Evolutionary conservation across 441 rosid species (phyloP).

Genomic region (Geranium incanum): DNA sequence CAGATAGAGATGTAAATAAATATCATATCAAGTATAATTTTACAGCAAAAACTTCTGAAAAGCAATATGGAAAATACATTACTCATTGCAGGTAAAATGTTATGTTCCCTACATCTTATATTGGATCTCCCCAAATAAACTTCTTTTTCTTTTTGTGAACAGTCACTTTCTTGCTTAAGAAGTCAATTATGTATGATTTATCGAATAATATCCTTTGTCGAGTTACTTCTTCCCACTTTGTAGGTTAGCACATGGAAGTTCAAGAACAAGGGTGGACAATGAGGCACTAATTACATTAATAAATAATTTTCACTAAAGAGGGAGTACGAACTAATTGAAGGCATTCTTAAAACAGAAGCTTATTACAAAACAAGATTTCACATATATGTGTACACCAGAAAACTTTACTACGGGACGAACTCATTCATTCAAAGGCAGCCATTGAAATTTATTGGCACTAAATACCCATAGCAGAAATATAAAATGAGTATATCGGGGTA

Average conservation of each 20-base stretch:
- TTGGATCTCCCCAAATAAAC: neutral
- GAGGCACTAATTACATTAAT: neutral
- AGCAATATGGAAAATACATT: neutral
- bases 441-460: neutral
- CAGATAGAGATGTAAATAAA: constrained; percentile 1
- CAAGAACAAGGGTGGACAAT: neutral
- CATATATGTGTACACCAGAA: neutral
- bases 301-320: neutral
- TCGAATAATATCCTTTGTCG: neutral
- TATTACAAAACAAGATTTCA: neutral
- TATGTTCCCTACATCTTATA: neutral
- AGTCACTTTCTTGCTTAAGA: neutral
- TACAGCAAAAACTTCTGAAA: neutral
- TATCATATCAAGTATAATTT: neutral
- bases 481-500: neutral
- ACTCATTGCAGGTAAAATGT: neutral
- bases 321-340: neutral
- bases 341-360: no score
- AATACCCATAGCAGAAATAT: constrained; percentile 6
- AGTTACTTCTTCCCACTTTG: neutral
- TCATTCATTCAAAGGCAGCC: neutral
- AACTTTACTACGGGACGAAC: neutral
- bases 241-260: neutral
- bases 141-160: no score
- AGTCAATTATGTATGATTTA: neutral